Evolutionary conservation across 2,329 filamentous ascomycete species (phyloP), one percentile per base, ranked within the genome.

Genomic region (Aspergillus flavus): DNA sequence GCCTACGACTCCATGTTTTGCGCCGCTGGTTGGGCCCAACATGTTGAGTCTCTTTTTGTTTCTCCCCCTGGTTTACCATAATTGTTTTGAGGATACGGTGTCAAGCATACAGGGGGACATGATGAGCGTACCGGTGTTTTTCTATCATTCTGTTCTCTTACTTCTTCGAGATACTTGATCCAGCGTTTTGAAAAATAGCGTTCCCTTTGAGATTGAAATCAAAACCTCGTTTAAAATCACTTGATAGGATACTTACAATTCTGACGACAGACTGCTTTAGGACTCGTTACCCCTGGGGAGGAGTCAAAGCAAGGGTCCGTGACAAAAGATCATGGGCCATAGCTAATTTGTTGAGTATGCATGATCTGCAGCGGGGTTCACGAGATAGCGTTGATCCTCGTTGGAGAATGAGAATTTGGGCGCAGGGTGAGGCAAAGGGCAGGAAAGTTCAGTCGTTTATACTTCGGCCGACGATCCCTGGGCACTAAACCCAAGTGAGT

Each of bases 41-140:
- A 55, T 55, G 52, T 39, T n/a, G 52, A 55, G 52, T 23, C 32
- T 7, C 19, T 12, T 30, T 28, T 54, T 34, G 7, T 52, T 28
- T 2, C 9, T 11, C 12, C 12, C n/a, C 32, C 19, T 21, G 21
- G 6, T 19, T 55, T 55, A 55, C 21, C 11, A 36, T 55, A 16
- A 23, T 19, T 21, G 14, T 39, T 32, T 39, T 39, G 52, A 55
- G 52, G 32, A 16, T 55, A 14, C 36, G n/a, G 32, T 58, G 52
- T 55, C 52, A 55, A 46, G 55, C 41, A 45, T 43, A 45, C 55
- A 46, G 55, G 46, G 32, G 36, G 23, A 16, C 41, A 43, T 43
- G 30, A 57, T 57, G 36, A 57, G 36, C 55, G 55, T 57, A 57
- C 45, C 26, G 23, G 55, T 57, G 55, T 57, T 57, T 55, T 54